These are phyloP conservation scores for Phytophthora pseudosyringae DNA, from an alignment of 352 stramenopile genomes.

Conservation along the genomic window DNA sequence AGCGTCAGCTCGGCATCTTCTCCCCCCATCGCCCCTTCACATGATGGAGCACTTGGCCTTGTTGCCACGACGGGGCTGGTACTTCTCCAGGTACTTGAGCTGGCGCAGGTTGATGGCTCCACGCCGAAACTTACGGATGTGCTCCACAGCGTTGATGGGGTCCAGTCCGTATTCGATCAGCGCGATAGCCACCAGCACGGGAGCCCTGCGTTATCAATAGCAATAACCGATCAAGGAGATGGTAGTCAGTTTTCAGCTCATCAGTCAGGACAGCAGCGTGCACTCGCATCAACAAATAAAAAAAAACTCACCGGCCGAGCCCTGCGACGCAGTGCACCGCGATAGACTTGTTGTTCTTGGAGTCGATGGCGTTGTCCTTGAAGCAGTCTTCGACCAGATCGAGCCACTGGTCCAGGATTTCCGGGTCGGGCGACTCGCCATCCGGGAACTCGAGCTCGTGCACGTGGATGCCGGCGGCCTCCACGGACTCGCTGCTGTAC, in stretches of 20 bases:
- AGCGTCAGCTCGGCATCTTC: constrained; percentile 3
- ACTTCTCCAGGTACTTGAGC: constrained; percentile 97
- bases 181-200: constrained; percentile 97
- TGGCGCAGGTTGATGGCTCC: constrained; percentile 98
- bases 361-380: constrained; percentile 81
- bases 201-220: constrained; percentile 62
- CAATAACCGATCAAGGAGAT: background rate
- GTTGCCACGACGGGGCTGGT: constrained; percentile 79
- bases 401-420: constrained; percentile 96
- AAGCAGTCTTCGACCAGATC: constrained; percentile 95
- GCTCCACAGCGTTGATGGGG: constrained; percentile 96
- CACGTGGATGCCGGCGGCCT: constrained; percentile 92
- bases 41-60: constrained; percentile 89
- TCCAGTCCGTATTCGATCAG: constrained; percentile 97
- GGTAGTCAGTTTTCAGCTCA: constrained; percentile 4
- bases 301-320: constrained; percentile 87
- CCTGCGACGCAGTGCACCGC: constrained; percentile 98
- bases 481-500: constrained; percentile 92
- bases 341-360: constrained; percentile 89
- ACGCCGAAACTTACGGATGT: constrained; percentile 94
- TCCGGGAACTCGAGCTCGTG: constrained; percentile 98
- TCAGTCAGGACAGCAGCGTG: background rate
- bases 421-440: constrained; percentile 91
- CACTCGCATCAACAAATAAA: background rate
- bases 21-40: constrained; percentile 47